Percentiles rank a stretch among this genome's conserved stretches.
Evolutionary conservation across 1,139 yeast species (phyloP).

Genomic region (Geotrichum fermentans): DNA sequence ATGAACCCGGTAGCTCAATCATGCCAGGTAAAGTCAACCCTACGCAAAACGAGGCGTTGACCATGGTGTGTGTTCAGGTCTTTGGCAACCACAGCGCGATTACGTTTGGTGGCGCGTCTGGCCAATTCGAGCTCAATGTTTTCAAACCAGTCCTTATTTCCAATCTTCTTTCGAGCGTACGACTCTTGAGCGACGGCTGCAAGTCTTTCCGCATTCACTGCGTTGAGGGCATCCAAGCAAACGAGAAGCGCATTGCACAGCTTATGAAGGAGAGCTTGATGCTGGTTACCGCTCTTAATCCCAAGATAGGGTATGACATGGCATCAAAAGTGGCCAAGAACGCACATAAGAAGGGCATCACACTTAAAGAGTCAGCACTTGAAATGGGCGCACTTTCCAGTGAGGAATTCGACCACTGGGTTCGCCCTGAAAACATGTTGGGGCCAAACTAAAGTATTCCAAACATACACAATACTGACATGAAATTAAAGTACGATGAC

Average conservation of each 20-base stretch:
- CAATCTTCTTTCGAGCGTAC: conserved; percentile 79
- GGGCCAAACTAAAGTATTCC: conserved; percentile 60
- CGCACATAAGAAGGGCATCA: conserved; percentile 96
- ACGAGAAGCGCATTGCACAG: conserved; percentile 79
- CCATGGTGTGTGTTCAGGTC: conserved; percentile 97
- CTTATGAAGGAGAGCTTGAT: conserved; percentile 88
- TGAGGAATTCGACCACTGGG: conserved; percentile 93
- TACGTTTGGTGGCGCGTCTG: conserved; percentile 96
- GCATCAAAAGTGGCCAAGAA: conserved; percentile 98
- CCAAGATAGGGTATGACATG: conserved; percentile 95
- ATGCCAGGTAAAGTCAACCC: conserved; percentile 99
- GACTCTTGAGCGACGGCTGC: conserved; percentile 84
- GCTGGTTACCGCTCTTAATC: conserved; percentile 98
- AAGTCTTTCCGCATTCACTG: conserved; percentile 89
- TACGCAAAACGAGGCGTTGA: conserved; percentile 96
- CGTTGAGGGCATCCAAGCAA: conserved; percentile 90
- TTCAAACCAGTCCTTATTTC: conserved; percentile 95
- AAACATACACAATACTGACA: not conserved
- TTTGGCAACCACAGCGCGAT: conserved; percentile 94
- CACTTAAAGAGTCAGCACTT: conserved; percentile 89
- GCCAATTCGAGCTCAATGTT: conserved; percentile 96
- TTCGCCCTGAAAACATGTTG: conserved; percentile 95
- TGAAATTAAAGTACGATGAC: not conserved
- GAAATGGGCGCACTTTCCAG: conserved; percentile 79
- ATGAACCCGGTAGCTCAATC: conserved; percentile 97